Conservation (phyloP, 345 rosid genomes). For the Pelargonium nanum region DNA sequence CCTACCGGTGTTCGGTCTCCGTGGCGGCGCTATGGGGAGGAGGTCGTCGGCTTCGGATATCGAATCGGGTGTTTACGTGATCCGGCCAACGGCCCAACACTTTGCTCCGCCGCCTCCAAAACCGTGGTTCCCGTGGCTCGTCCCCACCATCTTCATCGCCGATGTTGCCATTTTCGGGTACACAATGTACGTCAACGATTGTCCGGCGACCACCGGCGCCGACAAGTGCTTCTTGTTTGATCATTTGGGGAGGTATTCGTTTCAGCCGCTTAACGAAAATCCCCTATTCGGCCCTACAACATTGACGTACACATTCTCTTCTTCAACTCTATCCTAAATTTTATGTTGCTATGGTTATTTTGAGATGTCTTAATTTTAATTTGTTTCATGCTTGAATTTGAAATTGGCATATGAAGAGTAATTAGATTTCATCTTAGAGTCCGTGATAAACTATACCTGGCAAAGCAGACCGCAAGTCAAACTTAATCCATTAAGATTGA, state of each 20-base stretch:
- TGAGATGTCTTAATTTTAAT: too few species aligned
- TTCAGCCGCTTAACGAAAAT: conserved; percentile 18
- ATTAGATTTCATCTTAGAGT: too few species aligned
- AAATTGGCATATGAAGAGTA: too few species aligned
- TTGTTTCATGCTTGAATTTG: too few species aligned
- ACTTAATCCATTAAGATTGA: too few species aligned
- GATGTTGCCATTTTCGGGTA: conserved; percentile 31
- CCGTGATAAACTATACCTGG: too few species aligned
- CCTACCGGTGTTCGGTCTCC: conserved; percentile 4
- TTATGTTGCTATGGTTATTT: too few species aligned
- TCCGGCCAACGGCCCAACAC: conserved; percentile 4
- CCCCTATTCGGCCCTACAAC: not conserved
- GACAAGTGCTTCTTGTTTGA: conserved; percentile 32
- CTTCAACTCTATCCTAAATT: too few species aligned
- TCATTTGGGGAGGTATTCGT: conserved; percentile 14
- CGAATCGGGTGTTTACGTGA: conserved; percentile 15
- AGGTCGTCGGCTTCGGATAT: conserved; percentile 21
- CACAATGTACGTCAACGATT: conserved; percentile 62
- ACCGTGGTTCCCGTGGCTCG: conserved; percentile 64
- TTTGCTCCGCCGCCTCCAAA: conserved; percentile 24
- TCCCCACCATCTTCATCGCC: conserved; percentile 43
- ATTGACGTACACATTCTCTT: too few species aligned
- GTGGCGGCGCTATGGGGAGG: conserved; percentile 29
- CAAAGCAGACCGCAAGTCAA: too few species aligned
- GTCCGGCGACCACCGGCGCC: conserved; percentile 30